Evolutionary conservation across 495 filamentous ascomycete species (phyloP).

Genomic region (Viridothelium virens): DNA sequence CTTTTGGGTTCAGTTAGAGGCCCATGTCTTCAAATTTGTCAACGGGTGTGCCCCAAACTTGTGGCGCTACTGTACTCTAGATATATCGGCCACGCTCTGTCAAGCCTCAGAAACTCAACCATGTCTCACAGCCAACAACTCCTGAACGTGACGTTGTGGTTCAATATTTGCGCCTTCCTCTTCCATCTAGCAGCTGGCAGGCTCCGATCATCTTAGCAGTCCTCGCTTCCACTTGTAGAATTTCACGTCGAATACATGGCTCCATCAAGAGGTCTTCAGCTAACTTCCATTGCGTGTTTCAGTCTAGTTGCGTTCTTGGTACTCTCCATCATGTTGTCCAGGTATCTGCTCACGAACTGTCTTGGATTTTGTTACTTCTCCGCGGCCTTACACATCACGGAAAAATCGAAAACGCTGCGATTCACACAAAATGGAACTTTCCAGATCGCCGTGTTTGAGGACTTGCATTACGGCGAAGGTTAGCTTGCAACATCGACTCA

Average conservation of each 20-base stretch:
- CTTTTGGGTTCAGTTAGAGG: no score
- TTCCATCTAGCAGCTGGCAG: not conserved
- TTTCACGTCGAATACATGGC: not conserved
- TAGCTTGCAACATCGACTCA: constrained; percentile 19
- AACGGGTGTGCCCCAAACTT: no score
- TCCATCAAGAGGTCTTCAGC: not conserved
- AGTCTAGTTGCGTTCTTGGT: not conserved
- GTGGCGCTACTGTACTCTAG: no score
- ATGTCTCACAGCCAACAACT: not conserved
- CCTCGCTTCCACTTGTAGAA: not conserved
- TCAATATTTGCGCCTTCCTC: not conserved
- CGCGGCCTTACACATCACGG: not conserved
- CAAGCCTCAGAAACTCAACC: not conserved
- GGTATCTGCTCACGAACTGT: not conserved
- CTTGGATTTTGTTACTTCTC: not conserved
- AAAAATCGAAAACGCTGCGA: not conserved
- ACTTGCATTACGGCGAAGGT: constrained; percentile 65
- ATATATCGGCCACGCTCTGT: not conserved
- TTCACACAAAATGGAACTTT: constrained; percentile 21
- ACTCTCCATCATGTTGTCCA: not conserved
- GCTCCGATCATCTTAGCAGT: not conserved
- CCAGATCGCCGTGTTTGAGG: constrained; percentile 53
- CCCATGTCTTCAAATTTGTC: no score
- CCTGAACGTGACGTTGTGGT: not conserved
- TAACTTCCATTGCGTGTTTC: not conserved